phyloP scores from a whole-genome alignment of 1,284 basidiomycete species.

The Puccinia polysora region DNA sequence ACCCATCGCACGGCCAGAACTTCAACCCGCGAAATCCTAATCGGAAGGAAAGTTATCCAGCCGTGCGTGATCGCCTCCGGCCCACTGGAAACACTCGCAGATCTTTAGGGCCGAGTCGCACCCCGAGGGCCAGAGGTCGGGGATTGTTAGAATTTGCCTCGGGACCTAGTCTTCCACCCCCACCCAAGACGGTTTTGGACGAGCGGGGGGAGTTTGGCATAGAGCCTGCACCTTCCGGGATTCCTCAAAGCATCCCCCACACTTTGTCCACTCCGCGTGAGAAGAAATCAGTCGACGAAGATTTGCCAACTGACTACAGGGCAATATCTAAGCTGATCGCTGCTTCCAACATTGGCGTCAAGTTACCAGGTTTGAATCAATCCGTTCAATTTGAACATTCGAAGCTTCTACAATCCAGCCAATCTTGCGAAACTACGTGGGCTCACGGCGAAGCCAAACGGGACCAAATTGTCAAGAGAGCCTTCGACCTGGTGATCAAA shows the following conservation, averaged over 20 bases:
- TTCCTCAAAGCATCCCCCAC: not conserved
- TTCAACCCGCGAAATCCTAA: conserved; percentile 5
- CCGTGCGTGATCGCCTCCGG: not conserved
- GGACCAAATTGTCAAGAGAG: conserved; percentile 17
- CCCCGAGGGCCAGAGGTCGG: conserved; percentile 5
- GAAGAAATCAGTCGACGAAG: not conserved
- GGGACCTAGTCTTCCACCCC: conserved; percentile 5
- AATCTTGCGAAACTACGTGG: not conserved
- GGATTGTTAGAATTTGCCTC: not conserved
- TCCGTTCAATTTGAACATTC: not conserved
- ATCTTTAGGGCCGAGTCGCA: not conserved
- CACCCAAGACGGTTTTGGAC: conserved; percentile 10
- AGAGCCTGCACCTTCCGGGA: not conserved
- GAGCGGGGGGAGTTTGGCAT: not conserved
- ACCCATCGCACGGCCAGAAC: not conserved
- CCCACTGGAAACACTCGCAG: not conserved
- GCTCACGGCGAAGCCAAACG: not conserved
- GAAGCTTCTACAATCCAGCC: not conserved
- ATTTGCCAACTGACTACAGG: conserved; percentile 2
- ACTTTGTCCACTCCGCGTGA: not conserved
- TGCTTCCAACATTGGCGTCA: not conserved
- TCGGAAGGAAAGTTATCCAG: not conserved
- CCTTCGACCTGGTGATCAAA: conserved; percentile 8
- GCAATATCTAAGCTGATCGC: not conserved
- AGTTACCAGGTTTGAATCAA: not conserved